phyloP scores from a whole-genome alignment of 2,329 filamentous ascomycete genomes.

The Penicillium olsonii region DNA sequence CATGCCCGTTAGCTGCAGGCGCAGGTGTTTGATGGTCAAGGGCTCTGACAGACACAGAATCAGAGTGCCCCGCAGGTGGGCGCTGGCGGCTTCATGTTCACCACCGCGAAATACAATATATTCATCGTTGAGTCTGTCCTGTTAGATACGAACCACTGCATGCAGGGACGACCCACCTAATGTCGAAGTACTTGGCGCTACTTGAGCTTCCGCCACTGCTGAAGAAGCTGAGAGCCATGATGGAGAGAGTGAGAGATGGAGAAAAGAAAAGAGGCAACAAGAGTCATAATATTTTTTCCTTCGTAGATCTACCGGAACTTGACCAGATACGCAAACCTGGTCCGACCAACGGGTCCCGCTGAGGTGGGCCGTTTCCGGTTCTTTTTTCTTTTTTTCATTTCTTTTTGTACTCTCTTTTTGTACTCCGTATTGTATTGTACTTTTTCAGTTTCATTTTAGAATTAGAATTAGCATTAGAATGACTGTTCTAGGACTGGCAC shows the following conservation, averaged over 20 bases:
- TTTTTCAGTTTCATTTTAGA: not conserved
- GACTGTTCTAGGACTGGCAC: too few relatives aligned
- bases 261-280: constrained; percentile 18
- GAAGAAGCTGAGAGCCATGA: constrained; percentile 49
- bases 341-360: constrained; percentile 44
- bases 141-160: constrained; percentile 18
- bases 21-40: constrained; percentile 71
- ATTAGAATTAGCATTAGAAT: too few relatives aligned
- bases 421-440: not conserved
- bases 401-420: not conserved
- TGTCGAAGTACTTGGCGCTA: constrained; percentile 53
- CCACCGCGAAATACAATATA: constrained; percentile 77
- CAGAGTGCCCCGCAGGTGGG: constrained; percentile 71
- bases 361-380: constrained; percentile 34
- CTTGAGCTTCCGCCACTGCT: constrained; percentile 44
- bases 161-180: constrained; percentile 39
- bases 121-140: constrained; percentile 69
- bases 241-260: constrained; percentile 18
- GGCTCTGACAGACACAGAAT: constrained; percentile 71
- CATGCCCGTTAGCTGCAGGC: constrained; percentile 69
- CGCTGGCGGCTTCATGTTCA: constrained; percentile 74
- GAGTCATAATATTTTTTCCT: constrained; percentile 22
- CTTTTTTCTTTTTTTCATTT: constrained; percentile 1
- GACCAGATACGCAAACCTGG: constrained; percentile 48
- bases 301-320: constrained; percentile 33